phyloP scores from a whole-genome alignment of 2,329 filamentous ascomycete species.

The Didymella segeticola region DNA sequence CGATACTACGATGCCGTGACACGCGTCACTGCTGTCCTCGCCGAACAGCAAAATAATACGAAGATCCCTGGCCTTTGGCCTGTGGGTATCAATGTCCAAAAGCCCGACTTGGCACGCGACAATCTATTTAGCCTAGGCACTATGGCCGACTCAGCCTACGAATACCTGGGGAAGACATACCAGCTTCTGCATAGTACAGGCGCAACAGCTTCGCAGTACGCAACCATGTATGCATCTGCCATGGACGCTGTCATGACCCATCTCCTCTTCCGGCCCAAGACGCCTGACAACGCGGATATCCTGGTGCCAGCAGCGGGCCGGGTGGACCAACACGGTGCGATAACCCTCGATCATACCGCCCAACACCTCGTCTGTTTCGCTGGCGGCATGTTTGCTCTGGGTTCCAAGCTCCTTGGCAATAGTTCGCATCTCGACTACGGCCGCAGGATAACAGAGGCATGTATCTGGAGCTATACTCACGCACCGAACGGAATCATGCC shows the following conservation, averaged over 20 bases:
- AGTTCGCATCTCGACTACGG: slow-evolving; percentile 61
- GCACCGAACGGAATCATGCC: slow-evolving; percentile 65
- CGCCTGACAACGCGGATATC: slow-evolving; percentile 52
- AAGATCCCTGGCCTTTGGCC: slow-evolving; percentile 55
- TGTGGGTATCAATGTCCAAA: slow-evolving; percentile 27
- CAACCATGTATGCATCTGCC: slow-evolving; percentile 61
- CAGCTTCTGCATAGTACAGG: slow-evolving; percentile 24
- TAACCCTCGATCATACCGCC: slow-evolving; percentile 29
- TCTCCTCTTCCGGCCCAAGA: slow-evolving; percentile 57
- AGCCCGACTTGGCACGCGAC: slow-evolving; percentile 43
- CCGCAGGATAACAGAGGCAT: slow-evolving; percentile 64
- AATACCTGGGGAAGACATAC: slow-evolving; percentile 47
- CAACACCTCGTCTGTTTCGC: slow-evolving; percentile 70
- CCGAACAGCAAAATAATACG: slow-evolving; percentile 49
- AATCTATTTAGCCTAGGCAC: slow-evolving; percentile 47
- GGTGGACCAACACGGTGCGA: slow-evolving; percentile 32
- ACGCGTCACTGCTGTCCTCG: slow-evolving; percentile 48
- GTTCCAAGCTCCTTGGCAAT: slow-evolving; percentile 63
- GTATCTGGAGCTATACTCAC: slow-evolving; percentile 65
- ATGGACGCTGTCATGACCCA: slow-evolving; percentile 50
- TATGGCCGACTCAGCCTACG: slow-evolving; percentile 42
- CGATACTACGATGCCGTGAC: slow-evolving; percentile 53
- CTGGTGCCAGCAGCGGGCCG: slow-evolving; percentile 44
- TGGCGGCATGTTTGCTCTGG: slow-evolving; percentile 72
- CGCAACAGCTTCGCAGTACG: slow-evolving; percentile 49